Conservation (phyloP, 768 basidiomycete species). For the Ramaria sp. region DNA sequence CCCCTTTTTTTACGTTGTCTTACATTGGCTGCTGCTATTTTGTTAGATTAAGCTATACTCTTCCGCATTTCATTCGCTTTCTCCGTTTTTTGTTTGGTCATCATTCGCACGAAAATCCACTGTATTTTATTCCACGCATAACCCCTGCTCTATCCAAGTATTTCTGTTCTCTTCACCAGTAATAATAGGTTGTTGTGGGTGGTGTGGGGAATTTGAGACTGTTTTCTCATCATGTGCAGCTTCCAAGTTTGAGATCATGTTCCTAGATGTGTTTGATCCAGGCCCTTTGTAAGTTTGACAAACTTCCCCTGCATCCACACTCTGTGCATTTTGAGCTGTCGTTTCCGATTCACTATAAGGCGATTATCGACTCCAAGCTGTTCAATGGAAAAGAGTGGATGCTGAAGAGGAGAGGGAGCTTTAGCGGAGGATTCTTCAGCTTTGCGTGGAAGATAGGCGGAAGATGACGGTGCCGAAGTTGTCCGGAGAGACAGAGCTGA, state of each 20-base stretch:
- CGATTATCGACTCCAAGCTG: slow-evolving; percentile 86
- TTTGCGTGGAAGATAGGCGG: slow-evolving; percentile 14
- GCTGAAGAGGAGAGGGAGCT: slow-evolving; percentile 22
- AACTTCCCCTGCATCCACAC: slow-evolving; percentile 92
- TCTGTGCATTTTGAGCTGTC: slow-evolving; percentile 94
- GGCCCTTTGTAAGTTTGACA: slow-evolving; percentile 29
- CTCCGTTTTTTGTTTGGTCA: not conserved
- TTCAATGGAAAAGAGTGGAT: slow-evolving; percentile 66
- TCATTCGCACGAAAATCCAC: too few species aligned
- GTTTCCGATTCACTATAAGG: slow-evolving; percentile 85
- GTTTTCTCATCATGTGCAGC: not conserved
- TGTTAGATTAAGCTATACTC: slow-evolving; percentile 1
- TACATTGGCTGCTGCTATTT: not conserved
- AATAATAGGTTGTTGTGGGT: too few species aligned
- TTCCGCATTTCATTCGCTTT: not conserved
- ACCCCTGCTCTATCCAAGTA: not conserved
- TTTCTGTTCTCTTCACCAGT: not conserved
- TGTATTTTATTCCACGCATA: slow-evolving; percentile 2
- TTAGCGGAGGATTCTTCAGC: slow-evolving; percentile 20
- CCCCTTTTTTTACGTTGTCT: not conserved
- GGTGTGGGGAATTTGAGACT: not conserved
- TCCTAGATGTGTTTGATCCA: not conserved
- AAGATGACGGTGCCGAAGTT: slow-evolving; percentile 10
- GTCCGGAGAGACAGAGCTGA: not conserved
- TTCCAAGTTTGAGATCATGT: not conserved